Conservation (phyloP, 495 filamentous ascomycete genomes). For the Immersiella caudata region DNA sequence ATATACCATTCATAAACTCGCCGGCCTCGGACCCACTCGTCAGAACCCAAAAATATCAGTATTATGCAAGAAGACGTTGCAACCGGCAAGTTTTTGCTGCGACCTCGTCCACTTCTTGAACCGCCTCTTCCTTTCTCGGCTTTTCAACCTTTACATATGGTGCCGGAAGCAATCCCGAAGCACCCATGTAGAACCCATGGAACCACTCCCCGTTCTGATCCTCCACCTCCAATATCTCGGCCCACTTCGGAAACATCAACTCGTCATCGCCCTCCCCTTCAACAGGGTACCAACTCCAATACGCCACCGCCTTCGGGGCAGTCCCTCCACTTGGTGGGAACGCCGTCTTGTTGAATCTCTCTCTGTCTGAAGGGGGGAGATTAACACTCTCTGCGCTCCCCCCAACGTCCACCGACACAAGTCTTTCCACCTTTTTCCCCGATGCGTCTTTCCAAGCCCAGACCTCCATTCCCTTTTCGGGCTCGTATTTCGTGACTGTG, state of each 20-base stretch:
- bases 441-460: constrained; percentile 34
- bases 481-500: constrained; percentile 51
- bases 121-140: background rate
- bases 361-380: constrained; percentile 4
- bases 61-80: background rate
- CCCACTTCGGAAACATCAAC: constrained; percentile 77
- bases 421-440: constrained; percentile 30
- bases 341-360: constrained; percentile 11
- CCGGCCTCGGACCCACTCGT: background rate
- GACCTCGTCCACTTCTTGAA: background rate
- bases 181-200: constrained; percentile 76
- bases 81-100: background rate
- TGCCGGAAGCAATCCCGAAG: constrained; percentile 74
- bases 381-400: constrained; percentile 25
- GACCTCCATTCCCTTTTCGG: constrained; percentile 28
- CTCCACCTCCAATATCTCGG: constrained; percentile 77
- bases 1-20: constrained; percentile 1
- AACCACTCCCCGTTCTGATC: constrained; percentile 88
- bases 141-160: constrained; percentile 58
- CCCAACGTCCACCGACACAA: constrained; percentile 40
- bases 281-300: constrained; percentile 75
- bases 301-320: constrained; percentile 62
- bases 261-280: constrained; percentile 62
- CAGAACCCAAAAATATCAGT: background rate
- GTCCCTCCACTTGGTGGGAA: constrained; percentile 75